Evolutionary conservation across 1,139 yeast genomes (phyloP), one percentile per base, ranked within the genome.

Genomic region (Kodamaea anthophila): DNA sequence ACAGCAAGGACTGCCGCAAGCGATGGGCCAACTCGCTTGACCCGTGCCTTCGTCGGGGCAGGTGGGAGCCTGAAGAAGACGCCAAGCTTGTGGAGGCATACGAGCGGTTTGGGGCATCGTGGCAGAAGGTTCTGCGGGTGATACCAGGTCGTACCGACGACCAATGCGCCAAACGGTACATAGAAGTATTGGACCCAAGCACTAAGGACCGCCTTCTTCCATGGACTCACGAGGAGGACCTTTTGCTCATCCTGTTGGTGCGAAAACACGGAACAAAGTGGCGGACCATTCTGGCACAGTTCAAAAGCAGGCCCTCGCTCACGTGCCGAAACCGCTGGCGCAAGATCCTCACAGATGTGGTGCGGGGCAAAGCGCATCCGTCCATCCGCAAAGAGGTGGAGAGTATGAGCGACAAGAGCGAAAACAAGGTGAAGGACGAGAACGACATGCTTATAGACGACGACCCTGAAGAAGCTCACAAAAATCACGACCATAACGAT

Each of bases 271-370:
- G 96, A n/a, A 84, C 96, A 0, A 82, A 83, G 51, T 88, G 97
- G 97, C 70, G 94, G 43, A 76, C 82, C 2, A 82, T 88, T 3
- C 76, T 94, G 2, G 51, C 60, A 28, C 78, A 74, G 29, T 74
- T 88, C 65, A 70, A 72, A 24, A 83, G 91, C 28, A 62, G 97
- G 33, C 94, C 96, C 2, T 81, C 94, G 36, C 65, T 88, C 34
- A 86, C 96, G 0, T 87, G 96, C 49, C 65, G 97, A 38, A 88
- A 88, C 54, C 66, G 96, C 36, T 88, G 96, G 96, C 69, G 96
- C 42, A 85, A 84, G 47, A 71, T 88, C 26, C 80, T 83, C 27
- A 78, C 93, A 0, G 78, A 77, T 41, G 82, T 81, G 7, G 86
- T 78, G 1, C 58, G 84, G 41, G 81, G 79, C 4, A 67, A 64